These are phyloP conservation scores for Jaltomata sinuosa DNA, from an alignment of 257 asterid genomes.

Conservation along the genomic window DNA sequence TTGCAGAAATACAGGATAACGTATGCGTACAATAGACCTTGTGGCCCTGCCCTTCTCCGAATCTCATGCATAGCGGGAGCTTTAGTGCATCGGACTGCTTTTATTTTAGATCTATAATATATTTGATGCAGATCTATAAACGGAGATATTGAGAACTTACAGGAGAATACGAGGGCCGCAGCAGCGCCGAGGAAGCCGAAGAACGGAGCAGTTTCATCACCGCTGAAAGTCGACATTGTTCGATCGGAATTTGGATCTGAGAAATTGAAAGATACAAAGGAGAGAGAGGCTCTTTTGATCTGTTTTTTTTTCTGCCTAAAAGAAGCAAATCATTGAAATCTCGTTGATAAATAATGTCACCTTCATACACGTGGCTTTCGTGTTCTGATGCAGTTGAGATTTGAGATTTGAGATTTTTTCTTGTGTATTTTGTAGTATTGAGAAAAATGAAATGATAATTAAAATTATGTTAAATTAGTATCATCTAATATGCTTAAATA, in stretches of 20 bases:
- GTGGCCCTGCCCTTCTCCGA: too few species aligned
- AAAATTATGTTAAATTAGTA: too few species aligned
- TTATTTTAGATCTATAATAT: neutral
- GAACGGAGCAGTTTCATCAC: slow-evolving; percentile 34
- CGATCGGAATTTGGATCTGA: slow-evolving; percentile 6
- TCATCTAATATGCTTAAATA: neutral
- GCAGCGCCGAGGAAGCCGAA: slow-evolving; percentile 33
- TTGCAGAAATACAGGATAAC: too few species aligned
- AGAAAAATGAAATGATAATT: neutral
- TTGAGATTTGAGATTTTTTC: neutral
- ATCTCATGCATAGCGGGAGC: too few species aligned
- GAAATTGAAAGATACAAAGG: neutral
- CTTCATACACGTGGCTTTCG: neutral
- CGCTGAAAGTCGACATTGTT: slow-evolving; percentile 18
- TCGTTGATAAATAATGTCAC: neutral
- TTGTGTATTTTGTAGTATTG: neutral
- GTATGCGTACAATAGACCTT: too few species aligned
- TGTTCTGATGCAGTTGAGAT: neutral
- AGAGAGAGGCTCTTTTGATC: neutral
- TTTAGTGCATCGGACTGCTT: too few species aligned
- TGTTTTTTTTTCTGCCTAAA: neutral
- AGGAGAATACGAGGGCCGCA: slow-evolving; percentile 27
- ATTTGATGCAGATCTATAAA: neutral
- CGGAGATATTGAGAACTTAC: neutral
- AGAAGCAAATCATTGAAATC: neutral